These are phyloP conservation scores for Cryptococcus floricola DNA, from an alignment of 1,284 basidiomycete species.

Conservation along the genomic window DNA sequence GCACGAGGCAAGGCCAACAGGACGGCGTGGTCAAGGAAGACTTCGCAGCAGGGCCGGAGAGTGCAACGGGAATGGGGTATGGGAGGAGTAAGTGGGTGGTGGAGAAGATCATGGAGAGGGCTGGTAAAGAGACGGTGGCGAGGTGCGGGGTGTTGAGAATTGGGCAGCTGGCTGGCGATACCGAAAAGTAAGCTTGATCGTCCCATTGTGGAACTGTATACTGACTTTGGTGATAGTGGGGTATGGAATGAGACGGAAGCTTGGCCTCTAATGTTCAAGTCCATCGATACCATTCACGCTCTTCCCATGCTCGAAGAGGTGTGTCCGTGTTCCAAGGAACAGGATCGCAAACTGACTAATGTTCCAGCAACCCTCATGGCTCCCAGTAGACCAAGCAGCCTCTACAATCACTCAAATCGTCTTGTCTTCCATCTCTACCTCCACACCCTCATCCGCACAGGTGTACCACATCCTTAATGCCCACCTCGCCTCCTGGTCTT, in stretches of 20 bases:
- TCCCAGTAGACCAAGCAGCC: slow-evolving; percentile 60
- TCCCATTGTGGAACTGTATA: not conserved
- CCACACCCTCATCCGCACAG: slow-evolving; percentile 20
- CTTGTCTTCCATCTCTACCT: slow-evolving; percentile 14
- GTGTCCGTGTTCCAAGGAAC: slow-evolving; percentile 7
- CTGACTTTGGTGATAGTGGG: slow-evolving; percentile 42
- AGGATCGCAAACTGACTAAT: not conserved
- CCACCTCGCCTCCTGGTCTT: slow-evolving; percentile 50
- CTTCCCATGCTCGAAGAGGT: slow-evolving; percentile 54
- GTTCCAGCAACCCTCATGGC: slow-evolving; percentile 54
- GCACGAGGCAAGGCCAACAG: slow-evolving; percentile 41
- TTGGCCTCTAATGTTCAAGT: slow-evolving; percentile 50
- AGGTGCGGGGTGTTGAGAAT: slow-evolving; percentile 52
- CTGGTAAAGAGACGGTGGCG: slow-evolving; percentile 37
- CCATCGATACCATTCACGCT: slow-evolving; percentile 51
- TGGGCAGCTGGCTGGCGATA: slow-evolving; percentile 56
- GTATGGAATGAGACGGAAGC: slow-evolving; percentile 63
- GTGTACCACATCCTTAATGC: slow-evolving; percentile 71
- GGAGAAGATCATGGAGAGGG: slow-evolving; percentile 57
- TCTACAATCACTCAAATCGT: slow-evolving; percentile 56
- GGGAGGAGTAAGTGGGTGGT: slow-evolving; percentile 61
- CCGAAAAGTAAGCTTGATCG: slow-evolving; percentile 32
- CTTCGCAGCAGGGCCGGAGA: slow-evolving; percentile 30
- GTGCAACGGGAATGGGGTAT: slow-evolving; percentile 54
- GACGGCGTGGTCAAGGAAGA: slow-evolving; percentile 26